Percentiles rank a stretch among this genome's conserved stretches.
phyloP scores from a whole-genome alignment of 306 rosid species.

The Luffa acutangula region DNA sequence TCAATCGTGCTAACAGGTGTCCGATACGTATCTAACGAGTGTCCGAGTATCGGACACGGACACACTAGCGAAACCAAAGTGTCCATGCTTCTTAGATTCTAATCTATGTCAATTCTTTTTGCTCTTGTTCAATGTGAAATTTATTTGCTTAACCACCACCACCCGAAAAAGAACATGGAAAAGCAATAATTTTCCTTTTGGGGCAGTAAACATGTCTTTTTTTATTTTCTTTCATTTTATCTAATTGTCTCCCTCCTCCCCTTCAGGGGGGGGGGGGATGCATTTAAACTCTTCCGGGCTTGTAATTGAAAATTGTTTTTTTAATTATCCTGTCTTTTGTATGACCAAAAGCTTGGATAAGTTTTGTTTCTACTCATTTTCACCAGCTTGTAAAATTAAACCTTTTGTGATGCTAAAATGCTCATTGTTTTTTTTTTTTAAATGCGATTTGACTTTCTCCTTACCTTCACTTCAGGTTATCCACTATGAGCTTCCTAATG shows the following conservation, averaged over 20 bases:
- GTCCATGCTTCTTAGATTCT: background rate
- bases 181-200: background rate
- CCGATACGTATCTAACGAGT: too few relatives aligned
- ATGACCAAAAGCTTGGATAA: background rate
- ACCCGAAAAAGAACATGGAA: background rate
- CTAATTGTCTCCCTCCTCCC: background rate
- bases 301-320: too few relatives aligned
- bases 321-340: background rate
- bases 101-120: constrained; percentile 11
- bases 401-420: background rate
- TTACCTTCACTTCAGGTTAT: constrained; percentile 46
- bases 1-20: too few relatives aligned
- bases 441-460: background rate
- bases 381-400: background rate
- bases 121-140: background rate
- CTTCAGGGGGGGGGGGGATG: too few relatives aligned
- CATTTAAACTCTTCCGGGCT: too few relatives aligned
- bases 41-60: too few relatives aligned
- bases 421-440: constrained; percentile 1
- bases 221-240: background rate
- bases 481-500: constrained; percentile 98
- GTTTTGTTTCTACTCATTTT: background rate
- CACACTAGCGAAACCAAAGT: too few relatives aligned
- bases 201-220: background rate
- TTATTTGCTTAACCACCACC: background rate